A percentile compares a stretch with the other conserved stretches of the same genome.
These are phyloP conservation scores for Moelleriella libera DNA, from an alignment of 2,329 filamentous ascomycete genomes.

Conservation along the genomic window DNA sequence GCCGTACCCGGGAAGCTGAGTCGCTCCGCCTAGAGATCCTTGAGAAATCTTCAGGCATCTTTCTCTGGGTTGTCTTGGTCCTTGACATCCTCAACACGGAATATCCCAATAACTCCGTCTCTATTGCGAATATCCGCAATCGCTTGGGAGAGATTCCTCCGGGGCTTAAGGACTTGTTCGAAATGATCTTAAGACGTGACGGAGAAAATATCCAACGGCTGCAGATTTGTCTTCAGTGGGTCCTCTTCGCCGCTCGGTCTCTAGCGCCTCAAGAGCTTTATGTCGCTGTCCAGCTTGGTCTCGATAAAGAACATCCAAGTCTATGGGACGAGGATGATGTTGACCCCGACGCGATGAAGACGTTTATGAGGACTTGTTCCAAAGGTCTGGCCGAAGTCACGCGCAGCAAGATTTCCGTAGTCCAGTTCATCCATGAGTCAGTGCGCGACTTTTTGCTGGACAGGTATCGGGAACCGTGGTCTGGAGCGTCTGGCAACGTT, in stretches of 20 bases:
- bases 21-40: slow-evolving; percentile 12
- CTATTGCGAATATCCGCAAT: background rate
- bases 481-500: slow-evolving; percentile 13
- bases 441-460: slow-evolving; percentile 29
- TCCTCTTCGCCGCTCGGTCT: slow-evolving; percentile 32
- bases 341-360: slow-evolving; percentile 12
- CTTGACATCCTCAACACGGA: slow-evolving; percentile 24
- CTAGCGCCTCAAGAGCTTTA: slow-evolving; percentile 29
- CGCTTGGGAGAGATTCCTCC: slow-evolving; percentile 19
- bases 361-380: slow-evolving; percentile 22
- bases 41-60: slow-evolving; percentile 23
- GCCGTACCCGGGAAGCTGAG: slow-evolving; percentile 11
- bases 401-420: slow-evolving; percentile 11
- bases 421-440: slow-evolving; percentile 41
- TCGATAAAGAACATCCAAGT: slow-evolving; percentile 9
- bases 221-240: slow-evolving; percentile 32
- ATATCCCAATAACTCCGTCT: background rate
- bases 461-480: slow-evolving; percentile 18
- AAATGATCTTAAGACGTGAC: slow-evolving; percentile 33
- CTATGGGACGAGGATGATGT: slow-evolving; percentile 10
- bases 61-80: slow-evolving; percentile 28
- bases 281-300: slow-evolving; percentile 17
- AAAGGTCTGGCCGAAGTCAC: slow-evolving; percentile 35
- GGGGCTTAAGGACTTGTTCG: slow-evolving; percentile 32
- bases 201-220: slow-evolving; percentile 22